Evolutionary conservation across 768 basidiomycete genomes (phyloP).

Genomic region (Vishniacozyma victoriae): DNA sequence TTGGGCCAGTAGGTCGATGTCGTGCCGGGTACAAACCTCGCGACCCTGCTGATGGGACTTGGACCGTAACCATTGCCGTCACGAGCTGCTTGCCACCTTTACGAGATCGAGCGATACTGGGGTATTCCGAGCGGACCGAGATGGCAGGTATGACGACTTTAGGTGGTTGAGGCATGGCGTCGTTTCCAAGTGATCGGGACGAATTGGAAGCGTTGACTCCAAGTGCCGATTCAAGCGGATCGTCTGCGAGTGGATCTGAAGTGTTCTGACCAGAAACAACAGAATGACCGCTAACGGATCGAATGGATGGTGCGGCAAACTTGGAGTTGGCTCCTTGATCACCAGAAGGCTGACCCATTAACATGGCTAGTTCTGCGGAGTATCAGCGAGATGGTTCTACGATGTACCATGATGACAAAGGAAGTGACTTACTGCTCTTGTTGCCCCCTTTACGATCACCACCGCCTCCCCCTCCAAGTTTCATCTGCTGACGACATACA

Average conservation of each 20-base stretch:
- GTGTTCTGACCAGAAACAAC: conserved; percentile 10
- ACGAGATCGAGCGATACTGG: conserved; percentile 59
- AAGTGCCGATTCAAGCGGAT: conserved; percentile 63
- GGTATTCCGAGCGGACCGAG: conserved; percentile 86
- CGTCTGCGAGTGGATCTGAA: conserved; percentile 72
- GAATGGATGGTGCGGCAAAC: conserved; percentile 31
- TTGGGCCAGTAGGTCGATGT: conserved; percentile 5
- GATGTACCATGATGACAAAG: neutral
- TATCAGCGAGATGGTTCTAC: conserved; percentile 5
- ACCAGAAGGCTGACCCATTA: conserved; percentile 67
- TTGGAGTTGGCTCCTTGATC: conserved; percentile 48
- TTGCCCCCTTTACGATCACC: too few species aligned
- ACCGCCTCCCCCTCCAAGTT: conserved; percentile 69
- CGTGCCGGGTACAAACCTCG: conserved; percentile 28
- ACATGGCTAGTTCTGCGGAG: conserved; percentile 74
- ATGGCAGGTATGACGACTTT: conserved; percentile 89
- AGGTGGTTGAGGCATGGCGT: conserved; percentile 1
- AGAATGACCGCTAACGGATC: conserved; percentile 12
- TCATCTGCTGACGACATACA: conserved; percentile 94
- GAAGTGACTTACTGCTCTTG: conserved; percentile 65
- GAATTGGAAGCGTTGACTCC: conserved; percentile 47
- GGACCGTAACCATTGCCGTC: conserved; percentile 89
- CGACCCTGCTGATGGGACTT: conserved; percentile 58
- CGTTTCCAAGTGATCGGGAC: conserved; percentile 1
- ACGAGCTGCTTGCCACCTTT: conserved; percentile 69